Base-by-base conservation (phyloP, 2,329 filamentous ascomycete species). In the Pestalotiopsis sp. region DNA sequence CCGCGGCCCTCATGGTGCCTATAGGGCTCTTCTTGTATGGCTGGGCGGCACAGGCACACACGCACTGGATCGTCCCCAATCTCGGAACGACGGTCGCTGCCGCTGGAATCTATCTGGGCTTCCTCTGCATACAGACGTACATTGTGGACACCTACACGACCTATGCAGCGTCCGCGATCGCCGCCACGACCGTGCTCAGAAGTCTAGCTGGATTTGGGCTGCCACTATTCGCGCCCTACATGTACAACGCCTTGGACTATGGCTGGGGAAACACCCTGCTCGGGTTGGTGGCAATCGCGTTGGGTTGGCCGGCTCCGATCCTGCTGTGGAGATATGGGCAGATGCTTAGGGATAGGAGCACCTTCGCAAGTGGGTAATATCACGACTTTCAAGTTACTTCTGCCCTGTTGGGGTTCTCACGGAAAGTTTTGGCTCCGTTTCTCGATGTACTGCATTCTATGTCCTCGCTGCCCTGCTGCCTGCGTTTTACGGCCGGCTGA, bases 51-150 rank as follows among this genome's bases (percentile, higher is more conserved):
- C 55, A 76, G 36, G 74, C 73, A 36, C 70, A 69, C 3, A 63
- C 74, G 2, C 86, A 87, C 65, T 89, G 85, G 84, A 86, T 88
- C 25, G 83, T 82, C 0, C 85, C 86, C 2, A 85, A 87, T 65
- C 79, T 88, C 20, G 82, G 81, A 25, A 38, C 14, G 71, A 73
- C n/a, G 80, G 80, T 65, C 81, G 79, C 0, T 80, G 81, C 45
- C 79, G 78, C 52, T 81, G 64, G 49, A 9, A 20, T 55, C 2
- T 20, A 79, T 2, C 74, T 83, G 9, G 81, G 73, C 4, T 81
- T 80, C 20, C 75, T 76, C 13, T 81, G 79, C 4, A 75, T 83
- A 3, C 72, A 66, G 17, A 27, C 27, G 14, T 66, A 66, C 36
- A 27, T 66, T 12, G 52, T 66, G 6, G 64, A 66, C 20, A 31